Evolutionary conservation across 306 rosid species (phyloP).

Genomic region (Canavalia ensiformis): DNA sequence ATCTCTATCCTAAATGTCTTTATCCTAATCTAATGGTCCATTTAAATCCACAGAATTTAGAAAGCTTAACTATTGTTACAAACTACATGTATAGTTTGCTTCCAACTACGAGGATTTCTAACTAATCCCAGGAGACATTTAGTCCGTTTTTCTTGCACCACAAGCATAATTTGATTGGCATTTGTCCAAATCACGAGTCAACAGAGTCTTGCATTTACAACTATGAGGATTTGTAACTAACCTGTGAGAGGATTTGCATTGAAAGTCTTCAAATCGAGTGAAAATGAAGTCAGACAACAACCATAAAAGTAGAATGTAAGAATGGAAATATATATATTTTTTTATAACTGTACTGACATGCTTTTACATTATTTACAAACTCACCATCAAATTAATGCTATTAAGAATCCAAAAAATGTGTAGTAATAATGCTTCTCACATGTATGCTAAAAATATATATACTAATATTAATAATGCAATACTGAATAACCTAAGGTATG

Average conservation of each 20-base stretch:
- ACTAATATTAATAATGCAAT: conserved; percentile 44
- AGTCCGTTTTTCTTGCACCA: not conserved
- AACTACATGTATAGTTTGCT: not conserved
- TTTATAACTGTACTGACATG: conserved; percentile 31
- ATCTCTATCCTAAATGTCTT: not conserved
- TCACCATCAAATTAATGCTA: conserved; percentile 42
- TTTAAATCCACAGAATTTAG: not conserved
- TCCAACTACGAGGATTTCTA: not conserved
- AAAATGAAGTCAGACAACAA: not conserved
- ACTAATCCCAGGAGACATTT: not conserved
- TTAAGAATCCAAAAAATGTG: conserved; percentile 42
- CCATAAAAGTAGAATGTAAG: not conserved
- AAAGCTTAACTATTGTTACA: not conserved
- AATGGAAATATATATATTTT: conserved; percentile 20
- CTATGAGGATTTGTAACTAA: not conserved
- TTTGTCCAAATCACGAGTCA: not conserved
- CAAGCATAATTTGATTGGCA: not conserved
- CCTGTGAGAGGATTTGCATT: not conserved
- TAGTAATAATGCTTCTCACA: conserved; percentile 43
- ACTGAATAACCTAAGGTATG: conserved; percentile 35
- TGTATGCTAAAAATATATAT: conserved; percentile 30
- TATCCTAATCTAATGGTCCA: not conserved
- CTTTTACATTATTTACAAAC: conserved; percentile 54
- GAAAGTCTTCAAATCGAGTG: not conserved
- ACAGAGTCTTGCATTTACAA: not conserved